Base-by-base conservation (phyloP, 306 rosid species). In the Cucurbita maxima region DNA sequence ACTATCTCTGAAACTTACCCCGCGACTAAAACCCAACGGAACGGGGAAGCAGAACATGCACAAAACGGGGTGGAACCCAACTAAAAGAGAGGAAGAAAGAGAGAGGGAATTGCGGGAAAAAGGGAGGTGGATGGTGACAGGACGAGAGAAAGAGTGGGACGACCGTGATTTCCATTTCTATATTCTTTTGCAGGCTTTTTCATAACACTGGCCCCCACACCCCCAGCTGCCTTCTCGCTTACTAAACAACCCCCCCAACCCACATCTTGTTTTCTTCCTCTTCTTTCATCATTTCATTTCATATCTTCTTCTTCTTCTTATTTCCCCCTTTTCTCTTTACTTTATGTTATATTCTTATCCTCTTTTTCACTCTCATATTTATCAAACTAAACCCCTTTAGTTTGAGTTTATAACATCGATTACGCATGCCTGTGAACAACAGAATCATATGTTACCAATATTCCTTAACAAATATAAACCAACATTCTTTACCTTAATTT, bases 161-260 rank as follows among this genome's bases (percentile, higher is more conserved):
- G 88, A 87, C 90, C 88, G 84, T 86, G 94, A 84, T 89, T 92
- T 86, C 88, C 88, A 88, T 82, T 85, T 88, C 90, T 66, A 86
- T 87, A 85, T 92, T 86, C 96, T 83, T 75, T 90, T 83, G 92
- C 96, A 92, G 96, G 90, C 86, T 89, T 81, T 83, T 70, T 85
- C 80, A 80, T 68, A 45, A 66, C 73, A 48, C 79, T 84, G 87
- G 87, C 82, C 88, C 87, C 84, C 80, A 38, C 5, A 36, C 10
- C 47, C 11, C 10, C 11, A 8, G 16, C 52, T 4, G 12, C 47
- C 34, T 74, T 87, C 79, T 85, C 72, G 78, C 80, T 51, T 61
- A 82, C 51, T 48, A n/a, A 72, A 58, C 53, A 50, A 59, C 13
- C 76, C 79, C 63, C 73, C 78, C 73, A 79, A 25, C 30, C 30